Percentiles rank a stretch among this genome's conserved stretches.
Conservation (phyloP, 768 basidiomycete genomes). For the Russula griseocarnosa region DNA sequence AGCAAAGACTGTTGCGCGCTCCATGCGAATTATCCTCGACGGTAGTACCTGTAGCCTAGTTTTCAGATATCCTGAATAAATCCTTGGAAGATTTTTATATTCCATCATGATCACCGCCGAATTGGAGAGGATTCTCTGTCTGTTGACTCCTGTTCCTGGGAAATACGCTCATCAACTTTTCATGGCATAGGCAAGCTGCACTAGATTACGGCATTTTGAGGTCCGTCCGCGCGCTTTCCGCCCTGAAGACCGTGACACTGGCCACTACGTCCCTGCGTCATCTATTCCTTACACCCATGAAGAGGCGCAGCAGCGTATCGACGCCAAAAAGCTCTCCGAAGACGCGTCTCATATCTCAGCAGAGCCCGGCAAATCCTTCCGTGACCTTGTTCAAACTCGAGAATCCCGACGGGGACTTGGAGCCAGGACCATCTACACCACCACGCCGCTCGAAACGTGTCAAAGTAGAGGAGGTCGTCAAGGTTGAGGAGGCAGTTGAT, state of each 20-base stretch:
- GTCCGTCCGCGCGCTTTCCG: neutral
- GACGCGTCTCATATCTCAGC: slow-evolving; percentile 13
- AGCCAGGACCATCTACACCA: slow-evolving; percentile 24
- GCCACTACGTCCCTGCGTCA: neutral
- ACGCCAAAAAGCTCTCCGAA: neutral
- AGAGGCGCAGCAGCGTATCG: slow-evolving; percentile 10
- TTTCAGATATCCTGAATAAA: too few species aligned
- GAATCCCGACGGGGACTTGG: slow-evolving; percentile 20
- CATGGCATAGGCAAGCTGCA: too few species aligned
- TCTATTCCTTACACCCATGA: slow-evolving; percentile 6
- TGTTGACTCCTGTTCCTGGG: too few species aligned
- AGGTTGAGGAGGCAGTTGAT: slow-evolving; percentile 22
- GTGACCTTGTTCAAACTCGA: slow-evolving; percentile 30
- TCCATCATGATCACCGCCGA: too few species aligned
- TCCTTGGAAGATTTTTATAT: too few species aligned
- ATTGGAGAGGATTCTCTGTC: too few species aligned
- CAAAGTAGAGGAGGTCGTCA: slow-evolving; percentile 30
- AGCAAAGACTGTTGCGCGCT: too few species aligned
- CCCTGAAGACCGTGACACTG: neutral
- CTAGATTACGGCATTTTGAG: too few species aligned
- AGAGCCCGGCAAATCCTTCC: slow-evolving; percentile 20
- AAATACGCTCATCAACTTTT: too few species aligned
- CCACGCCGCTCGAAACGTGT: slow-evolving; percentile 34
- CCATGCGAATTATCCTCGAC: too few species aligned
- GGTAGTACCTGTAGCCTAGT: too few species aligned